Evolutionary conservation across 257 asterid genomes (phyloP).

Genomic region (Pogostemon cablin): DNA sequence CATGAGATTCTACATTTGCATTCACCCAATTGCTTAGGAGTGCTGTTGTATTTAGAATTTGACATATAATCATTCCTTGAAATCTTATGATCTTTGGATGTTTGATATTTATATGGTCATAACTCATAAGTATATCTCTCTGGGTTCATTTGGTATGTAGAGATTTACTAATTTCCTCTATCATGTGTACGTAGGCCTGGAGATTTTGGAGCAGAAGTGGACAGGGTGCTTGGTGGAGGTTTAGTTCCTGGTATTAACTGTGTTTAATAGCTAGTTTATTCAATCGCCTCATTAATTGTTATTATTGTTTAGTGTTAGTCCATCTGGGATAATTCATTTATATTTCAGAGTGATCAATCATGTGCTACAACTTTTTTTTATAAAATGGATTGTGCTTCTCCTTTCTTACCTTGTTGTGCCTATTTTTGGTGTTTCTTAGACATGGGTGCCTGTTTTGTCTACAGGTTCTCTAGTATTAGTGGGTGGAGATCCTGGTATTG

Average conservation of each 20-base stretch:
- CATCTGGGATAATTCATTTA: conserved; percentile 9
- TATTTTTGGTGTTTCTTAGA: conserved; percentile 13
- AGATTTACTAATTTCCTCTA: conserved; percentile 4
- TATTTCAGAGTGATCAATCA: conserved; percentile 17
- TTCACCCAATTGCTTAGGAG: background rate
- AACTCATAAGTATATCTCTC: background rate
- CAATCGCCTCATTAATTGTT: conserved; percentile 7
- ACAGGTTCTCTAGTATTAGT: conserved; percentile 89
- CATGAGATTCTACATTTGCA: conserved; percentile 1
- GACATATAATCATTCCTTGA: background rate
- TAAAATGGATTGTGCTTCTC: background rate
- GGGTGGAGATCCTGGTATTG: conserved; percentile 99
- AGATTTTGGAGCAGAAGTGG: conserved; percentile 89
- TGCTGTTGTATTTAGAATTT: background rate
- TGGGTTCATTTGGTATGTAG: conserved; percentile 20
- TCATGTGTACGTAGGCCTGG: conserved; percentile 60
- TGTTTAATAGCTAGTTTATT: background rate
- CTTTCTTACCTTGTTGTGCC: background rate
- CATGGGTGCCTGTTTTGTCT: conserved; percentile 12
- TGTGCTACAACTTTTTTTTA: background rate
- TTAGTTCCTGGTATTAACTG: conserved; percentile 77
- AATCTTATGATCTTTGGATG: conserved; percentile 15
- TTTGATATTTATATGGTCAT: background rate
- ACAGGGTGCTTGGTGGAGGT: conserved; percentile 98
- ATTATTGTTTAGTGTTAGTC: background rate